A percentile compares a stretch with the other conserved stretches of the same genome.
Evolutionary conservation across 345 rosid species (phyloP).

Genomic region (Pelargonium nanum): DNA sequence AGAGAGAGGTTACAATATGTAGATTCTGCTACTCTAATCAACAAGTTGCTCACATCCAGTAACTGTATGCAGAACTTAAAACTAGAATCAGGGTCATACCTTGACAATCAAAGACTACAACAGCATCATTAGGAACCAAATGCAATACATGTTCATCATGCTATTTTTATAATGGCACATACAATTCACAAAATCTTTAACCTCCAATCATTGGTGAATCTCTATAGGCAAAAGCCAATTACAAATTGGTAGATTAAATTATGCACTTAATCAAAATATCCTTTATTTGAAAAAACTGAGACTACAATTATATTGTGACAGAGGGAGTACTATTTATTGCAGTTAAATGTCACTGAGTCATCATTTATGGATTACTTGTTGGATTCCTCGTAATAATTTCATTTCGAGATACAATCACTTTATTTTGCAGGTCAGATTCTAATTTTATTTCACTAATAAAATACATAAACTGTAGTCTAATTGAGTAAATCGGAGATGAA

Average conservation of each 20-base stretch:
- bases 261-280: not conserved
- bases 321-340: not conserved
- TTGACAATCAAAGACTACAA: no score
- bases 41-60: not conserved
- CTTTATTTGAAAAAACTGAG: not conserved
- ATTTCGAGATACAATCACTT: not conserved
- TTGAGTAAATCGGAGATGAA: not conserved
- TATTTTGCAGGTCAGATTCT: not conserved
- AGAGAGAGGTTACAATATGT: not conserved
- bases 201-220: not conserved
- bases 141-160: no score
- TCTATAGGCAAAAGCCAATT: not conserved
- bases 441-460: no score
- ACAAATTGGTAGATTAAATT: not conserved
- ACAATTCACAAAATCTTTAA: no score
- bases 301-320: no score
- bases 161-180: no score
- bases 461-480: not conserved
- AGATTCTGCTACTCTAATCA: not conserved
- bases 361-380: no score
- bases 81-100: no score
- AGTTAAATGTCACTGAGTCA: not conserved
- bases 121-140: not conserved
- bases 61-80: not conserved
- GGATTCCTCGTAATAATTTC: not conserved